Percentiles rank a stretch among this genome's conserved stretches.
phyloP scores from a whole-genome alignment of 73 alveolate genomes.

The Diophrys appendiculata region DNA sequence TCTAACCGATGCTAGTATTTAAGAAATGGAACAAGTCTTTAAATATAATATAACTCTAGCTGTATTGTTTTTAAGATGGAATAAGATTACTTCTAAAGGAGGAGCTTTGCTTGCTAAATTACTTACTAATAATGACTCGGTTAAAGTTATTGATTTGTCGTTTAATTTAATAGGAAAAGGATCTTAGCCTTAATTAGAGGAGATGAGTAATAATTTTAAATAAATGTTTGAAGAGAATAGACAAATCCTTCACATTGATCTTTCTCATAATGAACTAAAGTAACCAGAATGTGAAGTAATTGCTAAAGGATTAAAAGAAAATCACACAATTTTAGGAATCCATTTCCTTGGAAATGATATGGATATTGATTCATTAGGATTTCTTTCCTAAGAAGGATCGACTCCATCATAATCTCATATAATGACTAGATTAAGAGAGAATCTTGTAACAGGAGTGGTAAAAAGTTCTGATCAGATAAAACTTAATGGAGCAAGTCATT shows the following conservation, averaged over 20 bases:
- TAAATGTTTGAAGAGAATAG: conserved; percentile 22
- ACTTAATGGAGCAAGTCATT: neutral
- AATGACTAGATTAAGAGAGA: conserved; percentile 7
- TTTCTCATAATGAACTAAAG: conserved; percentile 24
- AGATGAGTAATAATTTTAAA: conserved; percentile 22
- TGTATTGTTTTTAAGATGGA: conserved; percentile 37
- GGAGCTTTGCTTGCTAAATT: conserved; percentile 38
- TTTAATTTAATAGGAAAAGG: conserved; percentile 59
- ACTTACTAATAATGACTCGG: conserved; percentile 17
- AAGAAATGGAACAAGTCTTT: neutral
- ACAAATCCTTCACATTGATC: conserved; percentile 39
- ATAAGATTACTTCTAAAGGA: conserved; percentile 45
- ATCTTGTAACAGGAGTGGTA: neutral
- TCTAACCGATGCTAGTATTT: conserved; percentile 4
- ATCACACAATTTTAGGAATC: conserved; percentile 52
- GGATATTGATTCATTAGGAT: conserved; percentile 45
- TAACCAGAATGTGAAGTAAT: conserved; percentile 23
- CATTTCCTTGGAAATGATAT: conserved; percentile 54
- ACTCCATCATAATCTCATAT: neutral
- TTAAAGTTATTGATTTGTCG: conserved; percentile 51
- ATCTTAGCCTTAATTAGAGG: neutral
- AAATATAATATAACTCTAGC: neutral
- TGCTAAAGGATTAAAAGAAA: conserved; percentile 33
- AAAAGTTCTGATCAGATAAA: too few relatives aligned
- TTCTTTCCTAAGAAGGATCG: conserved; percentile 5